Conservation (phyloP, 2,329 filamentous ascomycete species). For the Penicillium occitanis region DNA sequence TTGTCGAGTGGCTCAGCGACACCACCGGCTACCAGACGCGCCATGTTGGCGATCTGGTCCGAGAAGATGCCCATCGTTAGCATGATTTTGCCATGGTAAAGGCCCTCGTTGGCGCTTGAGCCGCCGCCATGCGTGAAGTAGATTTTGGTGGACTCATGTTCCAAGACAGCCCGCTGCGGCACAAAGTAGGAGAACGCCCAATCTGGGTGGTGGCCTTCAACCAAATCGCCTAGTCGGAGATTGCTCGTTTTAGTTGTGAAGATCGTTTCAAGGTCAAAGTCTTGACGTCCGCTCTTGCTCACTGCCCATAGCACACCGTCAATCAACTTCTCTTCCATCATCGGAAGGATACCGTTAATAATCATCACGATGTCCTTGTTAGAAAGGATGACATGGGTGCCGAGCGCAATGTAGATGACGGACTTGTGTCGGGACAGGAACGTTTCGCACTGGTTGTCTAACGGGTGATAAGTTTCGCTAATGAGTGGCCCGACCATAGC, state of each 20-base stretch:
- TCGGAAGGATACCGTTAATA: constrained; percentile 32
- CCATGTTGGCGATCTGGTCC: constrained; percentile 45
- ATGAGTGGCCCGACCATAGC: constrained; percentile 45
- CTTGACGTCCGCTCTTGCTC: constrained; percentile 25
- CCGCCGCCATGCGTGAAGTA: constrained; percentile 48
- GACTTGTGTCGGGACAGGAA: constrained; percentile 37
- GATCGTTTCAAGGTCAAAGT: constrained; percentile 20
- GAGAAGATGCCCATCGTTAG: constrained; percentile 43
- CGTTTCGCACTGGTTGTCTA: constrained; percentile 28
- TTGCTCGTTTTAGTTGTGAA: constrained; percentile 19
- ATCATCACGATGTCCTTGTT: constrained; percentile 34
- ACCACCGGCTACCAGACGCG: constrained; percentile 38
- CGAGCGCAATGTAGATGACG: constrained; percentile 45
- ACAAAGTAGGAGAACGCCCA: constrained; percentile 40
- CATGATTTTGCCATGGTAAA: constrained; percentile 43
- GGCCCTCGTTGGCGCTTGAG: constrained; percentile 44
- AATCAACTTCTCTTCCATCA: constrained; percentile 31
- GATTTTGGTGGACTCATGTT: constrained; percentile 34
- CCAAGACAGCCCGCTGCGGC: constrained; percentile 45
- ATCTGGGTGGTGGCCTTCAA: constrained; percentile 31
- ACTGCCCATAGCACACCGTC: constrained; percentile 46
- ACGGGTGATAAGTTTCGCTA: constrained; percentile 34
- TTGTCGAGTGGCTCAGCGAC: constrained; percentile 42
- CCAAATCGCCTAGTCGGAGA: constrained; percentile 25
- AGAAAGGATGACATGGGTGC: constrained; percentile 43